These are phyloP conservation scores for Leptographium radiaticola DNA, from an alignment of 2,329 filamentous ascomycete genomes.

Conservation along the genomic window DNA sequence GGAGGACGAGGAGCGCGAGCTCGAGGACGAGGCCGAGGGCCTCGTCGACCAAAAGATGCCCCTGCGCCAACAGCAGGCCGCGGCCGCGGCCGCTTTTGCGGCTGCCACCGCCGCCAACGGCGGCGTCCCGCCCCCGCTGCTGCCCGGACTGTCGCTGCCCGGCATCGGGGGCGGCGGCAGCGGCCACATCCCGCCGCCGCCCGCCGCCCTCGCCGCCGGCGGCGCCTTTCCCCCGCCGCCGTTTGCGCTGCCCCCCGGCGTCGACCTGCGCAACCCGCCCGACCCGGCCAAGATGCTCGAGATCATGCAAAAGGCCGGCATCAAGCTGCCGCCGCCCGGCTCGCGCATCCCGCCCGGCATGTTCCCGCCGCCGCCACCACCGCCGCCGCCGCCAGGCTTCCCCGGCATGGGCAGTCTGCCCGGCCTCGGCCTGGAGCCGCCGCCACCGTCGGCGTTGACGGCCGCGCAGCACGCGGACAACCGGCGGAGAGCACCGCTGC, in stretches of 20 bases:
- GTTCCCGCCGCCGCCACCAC: slow-evolving; percentile 29
- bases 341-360: slow-evolving; percentile 33
- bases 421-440: slow-evolving; percentile 17
- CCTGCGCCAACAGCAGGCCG: slow-evolving; percentile 27
- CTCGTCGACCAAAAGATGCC: slow-evolving; percentile 83
- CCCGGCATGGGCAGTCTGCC: slow-evolving; percentile 21
- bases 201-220: slow-evolving; percentile 29
- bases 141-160: slow-evolving; percentile 48
- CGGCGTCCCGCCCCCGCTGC: slow-evolving; percentile 16
- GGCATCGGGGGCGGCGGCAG: slow-evolving; percentile 27
- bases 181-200: slow-evolving; percentile 26
- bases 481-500: slow-evolving; percentile 53
- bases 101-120: slow-evolving; percentile 25
- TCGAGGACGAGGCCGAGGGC: slow-evolving; percentile 86
- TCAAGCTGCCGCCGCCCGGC: slow-evolving; percentile 42
- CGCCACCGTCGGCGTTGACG: too few species aligned
- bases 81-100: slow-evolving; percentile 15
- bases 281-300: slow-evolving; percentile 49
- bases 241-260: slow-evolving; percentile 33
- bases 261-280: slow-evolving; percentile 47
- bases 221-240: slow-evolving; percentile 23
- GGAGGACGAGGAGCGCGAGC: slow-evolving; percentile 87
- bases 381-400: slow-evolving; percentile 22
- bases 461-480: slow-evolving; percentile 20
- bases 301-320: slow-evolving; percentile 51